A percentile compares a stretch with the other conserved stretches of the same genome.
Evolutionary conservation across 1,284 basidiomycete species (phyloP).

Genomic region (Kalmanozyma brasiliensis): DNA sequence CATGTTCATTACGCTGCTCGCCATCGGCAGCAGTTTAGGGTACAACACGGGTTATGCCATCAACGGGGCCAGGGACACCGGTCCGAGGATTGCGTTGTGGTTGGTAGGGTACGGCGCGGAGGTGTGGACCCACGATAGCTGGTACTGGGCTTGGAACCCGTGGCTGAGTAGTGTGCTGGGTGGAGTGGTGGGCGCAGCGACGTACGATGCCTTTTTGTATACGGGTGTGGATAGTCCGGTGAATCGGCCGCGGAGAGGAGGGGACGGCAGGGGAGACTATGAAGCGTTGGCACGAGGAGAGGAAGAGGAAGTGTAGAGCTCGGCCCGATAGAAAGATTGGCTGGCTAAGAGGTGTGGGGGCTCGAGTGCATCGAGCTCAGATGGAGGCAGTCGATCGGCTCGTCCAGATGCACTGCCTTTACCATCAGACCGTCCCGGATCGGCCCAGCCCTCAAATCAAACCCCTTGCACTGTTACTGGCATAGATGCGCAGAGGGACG

Average conservation of each 20-base stretch:
- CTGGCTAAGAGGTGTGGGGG: no score
- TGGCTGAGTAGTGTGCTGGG: conserved; percentile 58
- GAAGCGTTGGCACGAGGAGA: not conserved
- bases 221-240: conserved; percentile 66
- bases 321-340: no score
- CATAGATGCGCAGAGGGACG: no score
- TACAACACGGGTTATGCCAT: conserved; percentile 75
- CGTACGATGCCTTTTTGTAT: conserved; percentile 68
- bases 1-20: conserved; percentile 73
- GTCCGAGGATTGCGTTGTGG: conserved; percentile 74
- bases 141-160: conserved; percentile 83
- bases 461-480: no score
- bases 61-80: conserved; percentile 76
- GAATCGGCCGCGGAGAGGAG: conserved; percentile 32
- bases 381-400: no score
- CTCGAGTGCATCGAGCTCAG: no score
- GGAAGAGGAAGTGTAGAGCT: conserved; percentile 10
- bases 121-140: conserved; percentile 71
- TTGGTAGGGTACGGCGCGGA: conserved; percentile 74
- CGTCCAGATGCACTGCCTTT: no score
- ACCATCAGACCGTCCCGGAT: no score
- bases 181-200: conserved; percentile 62
- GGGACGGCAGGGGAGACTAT: conserved; percentile 1
- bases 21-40: conserved; percentile 73
- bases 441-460: no score